Conservation (phyloP, 306 rosid species). For the Citrullus mucosospermus region DNA sequence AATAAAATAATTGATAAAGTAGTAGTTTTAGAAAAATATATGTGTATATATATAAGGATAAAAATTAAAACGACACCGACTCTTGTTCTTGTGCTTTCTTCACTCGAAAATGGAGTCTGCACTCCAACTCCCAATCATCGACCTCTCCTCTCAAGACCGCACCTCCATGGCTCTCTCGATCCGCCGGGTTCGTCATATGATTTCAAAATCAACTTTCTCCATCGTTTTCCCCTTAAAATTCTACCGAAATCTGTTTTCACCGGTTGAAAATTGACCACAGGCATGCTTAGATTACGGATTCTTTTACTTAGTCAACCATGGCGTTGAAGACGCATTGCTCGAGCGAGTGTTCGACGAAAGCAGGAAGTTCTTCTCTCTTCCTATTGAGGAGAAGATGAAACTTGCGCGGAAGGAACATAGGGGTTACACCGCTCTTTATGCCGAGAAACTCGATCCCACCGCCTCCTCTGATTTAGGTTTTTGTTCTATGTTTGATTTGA, state of each 20-base stretch:
- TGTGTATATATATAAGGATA: too few relatives aligned
- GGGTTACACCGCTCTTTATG: conserved; percentile 66
- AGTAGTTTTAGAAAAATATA: too few relatives aligned
- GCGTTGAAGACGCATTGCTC: conserved; percentile 39
- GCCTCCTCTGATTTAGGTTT: conserved; percentile 40
- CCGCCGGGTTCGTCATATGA: conserved; percentile 31
- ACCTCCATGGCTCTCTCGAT: conserved; percentile 35
- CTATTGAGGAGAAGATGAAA: conserved; percentile 38
- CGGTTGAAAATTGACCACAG: conserved; percentile 11
- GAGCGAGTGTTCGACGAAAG: conserved; percentile 33
- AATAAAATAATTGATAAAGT: too few relatives aligned
- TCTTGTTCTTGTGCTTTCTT: not conserved
- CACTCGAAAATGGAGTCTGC: conserved; percentile 13
- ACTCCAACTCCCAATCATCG: conserved; percentile 50
- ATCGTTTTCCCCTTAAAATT: not conserved
- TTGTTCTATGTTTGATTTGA: not conserved
- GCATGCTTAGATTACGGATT: conserved; percentile 69
- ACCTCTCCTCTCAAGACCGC: conserved; percentile 51
- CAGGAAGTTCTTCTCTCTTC: conserved; percentile 46
- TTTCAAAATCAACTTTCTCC: not conserved
- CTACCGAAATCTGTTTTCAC: not conserved
- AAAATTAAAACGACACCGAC: too few relatives aligned
- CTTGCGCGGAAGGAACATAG: conserved; percentile 43
- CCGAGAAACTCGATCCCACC: conserved; percentile 46
- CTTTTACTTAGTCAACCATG: conserved; percentile 79